phyloP scores from a whole-genome alignment of 208 protist species.

The Crithidia sp. region DNA sequence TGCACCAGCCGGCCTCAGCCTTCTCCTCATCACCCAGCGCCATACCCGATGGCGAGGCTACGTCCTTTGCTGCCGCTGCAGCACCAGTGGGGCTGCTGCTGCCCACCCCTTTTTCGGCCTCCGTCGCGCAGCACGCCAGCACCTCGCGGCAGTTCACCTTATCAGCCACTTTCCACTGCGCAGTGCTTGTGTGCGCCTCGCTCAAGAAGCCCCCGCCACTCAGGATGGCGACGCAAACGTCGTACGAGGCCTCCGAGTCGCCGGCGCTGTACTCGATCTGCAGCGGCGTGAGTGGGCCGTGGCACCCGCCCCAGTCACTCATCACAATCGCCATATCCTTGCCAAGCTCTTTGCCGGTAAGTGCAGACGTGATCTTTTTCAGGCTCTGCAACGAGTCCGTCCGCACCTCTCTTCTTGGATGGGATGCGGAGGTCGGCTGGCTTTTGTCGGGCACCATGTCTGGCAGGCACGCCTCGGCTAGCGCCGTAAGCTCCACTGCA shows the following conservation, averaged over 20 bases:
- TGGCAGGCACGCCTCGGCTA: conserved; percentile 36
- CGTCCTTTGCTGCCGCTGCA: background rate
- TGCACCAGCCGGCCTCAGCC: conserved; percentile 26
- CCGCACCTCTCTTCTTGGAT: background rate
- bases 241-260: conserved; percentile 67
- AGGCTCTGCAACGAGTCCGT: conserved; percentile 40
- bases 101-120: background rate
- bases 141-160: conserved; percentile 27
- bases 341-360: conserved; percentile 35
- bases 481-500: conserved; percentile 50
- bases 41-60: no score
- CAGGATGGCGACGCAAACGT: conserved; percentile 47
- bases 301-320: conserved; percentile 62
- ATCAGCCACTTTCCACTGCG: conserved; percentile 1
- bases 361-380: conserved; percentile 46
- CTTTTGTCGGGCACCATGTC: conserved; percentile 14
- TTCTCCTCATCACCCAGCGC: background rate
- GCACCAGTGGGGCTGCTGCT: background rate
- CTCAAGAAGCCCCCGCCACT: conserved; percentile 21
- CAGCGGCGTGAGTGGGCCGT: conserved; percentile 51
- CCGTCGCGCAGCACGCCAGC: conserved; percentile 24
- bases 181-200: background rate
- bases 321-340: conserved; percentile 56
- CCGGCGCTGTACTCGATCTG: conserved; percentile 64
- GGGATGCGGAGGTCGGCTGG: background rate